Evolutionary conservation across 75 land plant genomes (phyloP), one percentile per base, ranked within the genome.

Genomic region (Cupressus sempervirens): DNA sequence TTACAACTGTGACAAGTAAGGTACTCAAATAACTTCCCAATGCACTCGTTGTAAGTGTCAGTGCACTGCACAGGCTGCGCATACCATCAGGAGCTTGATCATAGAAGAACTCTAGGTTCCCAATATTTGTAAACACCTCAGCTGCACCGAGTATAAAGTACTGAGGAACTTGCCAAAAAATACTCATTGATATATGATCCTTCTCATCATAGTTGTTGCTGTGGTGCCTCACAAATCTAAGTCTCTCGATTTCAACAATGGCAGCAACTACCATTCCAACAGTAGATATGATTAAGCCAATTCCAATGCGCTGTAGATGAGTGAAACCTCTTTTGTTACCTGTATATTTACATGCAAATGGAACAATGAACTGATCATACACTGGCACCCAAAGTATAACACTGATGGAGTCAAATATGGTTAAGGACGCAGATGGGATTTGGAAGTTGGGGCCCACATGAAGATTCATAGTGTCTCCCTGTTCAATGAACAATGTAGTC

Each of bases 31-130:
- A 95, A 72, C 87, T 94, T 3, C 97, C 97, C 5, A 94, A 86
- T 18, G 97, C 88, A 3, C 67, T 82, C 0, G 97, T 92, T n/a
- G 92, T 90, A 58, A 95, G 94, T 7, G 94, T 85, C 32, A 95
- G 52, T 40, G 96, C 97, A 23, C 92, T 90, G 85, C 90, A 86
- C 86, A 94, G 29, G 84, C 96, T 94, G 13, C 97, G 72, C 95
- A 94, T 95, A 38, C 94, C 96, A 85, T 95, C 97, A 8, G 97
- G 96, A 16, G 97, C 90, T 67, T 95, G 97, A 76, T 95, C 97
- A 86, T 95, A 95, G 83, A 95, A 95, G 86, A 95, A 95, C 85
- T 95, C 97, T 54, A 95, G 16, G 56, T 94, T 93, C 62, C 97
- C 97, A 58, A 95, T 89, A 74, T 89, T 89, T 0, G 96, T 95